Evolutionary conservation across 164 flowering plant species (phyloP).

Genomic region (Kingdonia uniflora): DNA sequence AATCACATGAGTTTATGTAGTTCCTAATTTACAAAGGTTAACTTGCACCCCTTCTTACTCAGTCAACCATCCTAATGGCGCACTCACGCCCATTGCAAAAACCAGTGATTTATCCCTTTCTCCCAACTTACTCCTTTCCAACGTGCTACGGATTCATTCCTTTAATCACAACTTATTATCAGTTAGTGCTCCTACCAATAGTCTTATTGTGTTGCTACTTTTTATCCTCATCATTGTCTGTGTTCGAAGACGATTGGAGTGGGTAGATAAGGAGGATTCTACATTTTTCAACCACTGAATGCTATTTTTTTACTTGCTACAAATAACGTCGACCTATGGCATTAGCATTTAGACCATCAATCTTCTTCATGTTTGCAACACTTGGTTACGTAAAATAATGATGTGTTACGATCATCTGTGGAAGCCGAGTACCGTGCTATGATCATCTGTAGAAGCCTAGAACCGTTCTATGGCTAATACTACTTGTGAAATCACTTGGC

Average conservation of each 20-base stretch:
- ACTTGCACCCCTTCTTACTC: no score
- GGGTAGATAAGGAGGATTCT: neutral
- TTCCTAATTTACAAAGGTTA: no score
- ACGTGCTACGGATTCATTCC: neutral
- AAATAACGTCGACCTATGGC: neutral
- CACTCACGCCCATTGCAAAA: no score
- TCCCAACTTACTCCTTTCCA: neutral
- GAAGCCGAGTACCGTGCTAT: no score
- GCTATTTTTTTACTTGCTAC: no score
- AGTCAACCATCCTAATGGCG: no score
- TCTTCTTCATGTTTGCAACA: neutral
- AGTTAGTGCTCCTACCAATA: neutral
- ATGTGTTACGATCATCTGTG: neutral
- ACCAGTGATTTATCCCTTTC: neutral
- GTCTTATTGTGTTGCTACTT: neutral
- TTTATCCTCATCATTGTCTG: neutral
- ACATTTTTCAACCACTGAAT: slow-evolving; percentile 1
- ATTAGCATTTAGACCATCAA: neutral
- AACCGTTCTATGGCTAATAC: no score
- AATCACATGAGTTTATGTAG: no score
- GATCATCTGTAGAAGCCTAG: no score
- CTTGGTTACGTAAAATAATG: neutral
- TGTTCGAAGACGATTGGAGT: neutral
- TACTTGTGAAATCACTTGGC: no score
- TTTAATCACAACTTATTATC: neutral